Percentiles rank a stretch among this genome's conserved stretches.
Evolutionary conservation across 2,329 filamentous ascomycete species (phyloP).

Genomic region (Ceratocystis harringtonii): DNA sequence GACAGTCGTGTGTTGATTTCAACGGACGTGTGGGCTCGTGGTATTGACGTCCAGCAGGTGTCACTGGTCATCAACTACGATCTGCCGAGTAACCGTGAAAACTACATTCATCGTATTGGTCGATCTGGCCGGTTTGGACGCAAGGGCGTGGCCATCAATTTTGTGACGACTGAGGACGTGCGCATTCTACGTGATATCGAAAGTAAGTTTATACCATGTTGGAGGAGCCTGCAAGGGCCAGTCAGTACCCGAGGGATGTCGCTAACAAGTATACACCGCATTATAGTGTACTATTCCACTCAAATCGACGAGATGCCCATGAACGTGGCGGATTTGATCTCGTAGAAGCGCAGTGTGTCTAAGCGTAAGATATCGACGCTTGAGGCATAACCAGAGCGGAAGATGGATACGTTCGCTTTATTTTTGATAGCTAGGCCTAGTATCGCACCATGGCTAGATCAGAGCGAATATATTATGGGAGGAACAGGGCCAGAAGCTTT

Average conservation of each 20-base stretch:
- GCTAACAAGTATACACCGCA: slow-evolving; percentile 23
- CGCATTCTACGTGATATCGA: slow-evolving; percentile 96
- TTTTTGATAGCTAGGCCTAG: slow-evolving; percentile 10
- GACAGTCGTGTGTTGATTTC: slow-evolving; percentile 94
- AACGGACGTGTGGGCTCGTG: slow-evolving; percentile 93
- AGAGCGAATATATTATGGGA: slow-evolving; percentile 17
- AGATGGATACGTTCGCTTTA: background rate
- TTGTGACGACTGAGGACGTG: slow-evolving; percentile 95
- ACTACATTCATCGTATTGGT: slow-evolving; percentile 98
- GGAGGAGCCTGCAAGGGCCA: background rate
- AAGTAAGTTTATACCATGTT: slow-evolving; percentile 37
- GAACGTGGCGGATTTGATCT: slow-evolving; percentile 59
- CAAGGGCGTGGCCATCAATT: slow-evolving; percentile 99
- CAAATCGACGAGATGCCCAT: slow-evolving; percentile 99
- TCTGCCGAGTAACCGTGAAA: slow-evolving; percentile 93
- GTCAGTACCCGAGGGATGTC: background rate
- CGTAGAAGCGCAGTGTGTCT: slow-evolving; percentile 24
- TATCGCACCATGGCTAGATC: background rate
- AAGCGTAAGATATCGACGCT: background rate
- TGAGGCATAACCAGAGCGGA: background rate
- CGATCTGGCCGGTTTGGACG: slow-evolving; percentile 88
- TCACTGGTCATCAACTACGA: slow-evolving; percentile 99
- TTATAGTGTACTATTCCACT: slow-evolving; percentile 75
- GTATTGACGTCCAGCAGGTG: slow-evolving; percentile 98
- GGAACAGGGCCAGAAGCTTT: slow-evolving; percentile 15